Evolutionary conservation across 441 rosid species (phyloP).

Genomic region (Isatis lusitanica): DNA sequence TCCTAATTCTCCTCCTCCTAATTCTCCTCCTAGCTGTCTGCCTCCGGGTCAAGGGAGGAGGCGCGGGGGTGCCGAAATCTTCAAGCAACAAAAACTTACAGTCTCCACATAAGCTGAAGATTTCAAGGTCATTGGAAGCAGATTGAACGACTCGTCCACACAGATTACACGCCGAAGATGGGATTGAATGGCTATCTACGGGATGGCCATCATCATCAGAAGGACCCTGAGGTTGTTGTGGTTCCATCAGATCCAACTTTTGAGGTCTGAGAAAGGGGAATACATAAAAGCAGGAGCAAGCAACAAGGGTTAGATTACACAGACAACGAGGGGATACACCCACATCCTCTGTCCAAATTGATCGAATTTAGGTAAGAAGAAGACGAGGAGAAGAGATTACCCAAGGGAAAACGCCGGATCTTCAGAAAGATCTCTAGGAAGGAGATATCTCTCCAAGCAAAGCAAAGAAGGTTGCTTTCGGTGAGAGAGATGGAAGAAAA

Average conservation of each 20-base stretch:
- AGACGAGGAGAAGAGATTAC: neutral
- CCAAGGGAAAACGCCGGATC: neutral
- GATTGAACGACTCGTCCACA: conserved; percentile 51
- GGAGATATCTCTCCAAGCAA: conserved; percentile 8
- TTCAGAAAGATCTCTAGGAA: neutral
- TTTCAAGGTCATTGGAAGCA: conserved; percentile 53
- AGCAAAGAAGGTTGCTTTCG: neutral
- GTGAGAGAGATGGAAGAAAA: conserved; percentile 15
- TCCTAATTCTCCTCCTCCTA: conserved; percentile 30
- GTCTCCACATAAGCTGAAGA: conserved; percentile 64
- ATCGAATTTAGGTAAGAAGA: neutral
- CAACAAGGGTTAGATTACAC: too few species aligned
- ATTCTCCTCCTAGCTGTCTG: conserved; percentile 47
- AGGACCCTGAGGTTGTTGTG: conserved; percentile 6
- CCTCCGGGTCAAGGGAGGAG: conserved; percentile 43
- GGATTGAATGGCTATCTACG: conserved; percentile 33
- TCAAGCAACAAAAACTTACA: conserved; percentile 81
- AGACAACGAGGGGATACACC: neutral
- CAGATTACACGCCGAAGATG: conserved; percentile 50
- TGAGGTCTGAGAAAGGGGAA: conserved; percentile 20
- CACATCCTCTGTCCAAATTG: neutral
- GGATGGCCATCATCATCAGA: conserved; percentile 12
- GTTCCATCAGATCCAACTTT: conserved; percentile 47
- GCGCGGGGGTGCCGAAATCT: conserved; percentile 54
- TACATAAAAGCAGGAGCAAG: neutral